Evolutionary conservation across 345 rosid genomes (phyloP).

Genomic region (Melaleuca alternifolia): DNA sequence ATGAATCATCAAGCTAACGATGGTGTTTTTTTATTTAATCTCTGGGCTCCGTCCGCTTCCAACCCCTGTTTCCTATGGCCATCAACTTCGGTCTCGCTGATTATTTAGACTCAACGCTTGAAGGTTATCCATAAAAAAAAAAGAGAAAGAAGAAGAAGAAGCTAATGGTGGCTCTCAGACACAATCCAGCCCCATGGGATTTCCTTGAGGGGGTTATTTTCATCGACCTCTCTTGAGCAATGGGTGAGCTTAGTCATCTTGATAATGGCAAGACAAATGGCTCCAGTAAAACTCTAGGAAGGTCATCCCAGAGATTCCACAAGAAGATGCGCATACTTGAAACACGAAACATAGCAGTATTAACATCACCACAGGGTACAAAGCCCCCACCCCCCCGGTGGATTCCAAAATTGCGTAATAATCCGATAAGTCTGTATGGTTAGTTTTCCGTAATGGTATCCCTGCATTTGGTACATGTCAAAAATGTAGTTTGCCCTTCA

Average conservation of each 20-base stretch:
- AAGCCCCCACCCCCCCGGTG: background rate
- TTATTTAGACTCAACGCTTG: background rate
- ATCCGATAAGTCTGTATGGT: background rate
- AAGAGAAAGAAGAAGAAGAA: background rate
- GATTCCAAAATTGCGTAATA: background rate
- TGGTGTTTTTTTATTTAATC: background rate
- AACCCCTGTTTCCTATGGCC: background rate
- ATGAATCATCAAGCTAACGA: background rate
- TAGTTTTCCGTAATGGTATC: background rate
- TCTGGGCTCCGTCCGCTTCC: background rate
- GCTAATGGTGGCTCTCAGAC: background rate
- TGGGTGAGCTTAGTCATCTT: background rate
- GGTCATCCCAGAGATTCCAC: background rate
- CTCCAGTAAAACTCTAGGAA: background rate
- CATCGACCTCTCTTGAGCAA: background rate
- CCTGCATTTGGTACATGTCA: slow-evolving; percentile 19
- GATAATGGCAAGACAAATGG: background rate
- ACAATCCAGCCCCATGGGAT: background rate
- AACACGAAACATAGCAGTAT: background rate
- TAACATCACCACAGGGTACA: background rate
- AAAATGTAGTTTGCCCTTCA: slow-evolving; percentile 36
- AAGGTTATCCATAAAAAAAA: background rate
- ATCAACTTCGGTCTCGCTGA: background rate
- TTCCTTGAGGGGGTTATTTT: background rate
- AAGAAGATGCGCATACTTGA: background rate